phyloP scores from a whole-genome alignment of 2,329 filamentous ascomycete species.

The Ceratocystis cubensis region DNA sequence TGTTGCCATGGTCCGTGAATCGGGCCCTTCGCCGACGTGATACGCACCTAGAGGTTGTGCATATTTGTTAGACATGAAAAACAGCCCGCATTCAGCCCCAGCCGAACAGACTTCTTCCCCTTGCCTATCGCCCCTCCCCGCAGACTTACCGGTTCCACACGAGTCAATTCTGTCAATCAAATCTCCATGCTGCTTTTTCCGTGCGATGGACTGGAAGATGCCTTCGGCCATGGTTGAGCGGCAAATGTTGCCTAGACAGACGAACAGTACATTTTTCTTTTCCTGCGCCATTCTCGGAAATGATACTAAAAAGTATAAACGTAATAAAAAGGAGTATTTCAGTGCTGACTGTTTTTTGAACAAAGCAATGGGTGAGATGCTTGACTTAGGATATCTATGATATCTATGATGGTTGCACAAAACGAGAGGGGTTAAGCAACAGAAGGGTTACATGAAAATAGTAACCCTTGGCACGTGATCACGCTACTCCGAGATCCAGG shows the following conservation, averaged over 20 bases:
- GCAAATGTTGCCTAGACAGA: slow-evolving; percentile 95
- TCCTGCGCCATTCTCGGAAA: neutral
- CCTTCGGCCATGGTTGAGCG: slow-evolving; percentile 91
- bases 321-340: neutral
- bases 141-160: slow-evolving; percentile 57
- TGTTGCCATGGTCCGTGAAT: slow-evolving; percentile 65
- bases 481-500: no score
- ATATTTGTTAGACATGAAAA: slow-evolving; percentile 45
- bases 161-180: slow-evolving; percentile 64
- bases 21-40: slow-evolving; percentile 63
- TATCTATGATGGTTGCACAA: neutral
- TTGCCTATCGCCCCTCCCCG: slow-evolving; percentile 34
- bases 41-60: slow-evolving; percentile 49
- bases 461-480: no score
- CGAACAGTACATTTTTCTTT: slow-evolving; percentile 66
- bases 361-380: no score
- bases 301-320: neutral
- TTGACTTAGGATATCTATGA: neutral
- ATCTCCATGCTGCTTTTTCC: slow-evolving; percentile 45
- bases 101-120: slow-evolving; percentile 33
- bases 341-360: neutral
- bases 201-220: slow-evolving; percentile 63
- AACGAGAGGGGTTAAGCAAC: neutral
- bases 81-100: slow-evolving; percentile 67
- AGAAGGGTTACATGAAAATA: neutral